Evolutionary conservation across 129 eudicot species (phyloP), one percentile per base, ranked within the genome.

Genomic region (Tagetes erecta): DNA sequence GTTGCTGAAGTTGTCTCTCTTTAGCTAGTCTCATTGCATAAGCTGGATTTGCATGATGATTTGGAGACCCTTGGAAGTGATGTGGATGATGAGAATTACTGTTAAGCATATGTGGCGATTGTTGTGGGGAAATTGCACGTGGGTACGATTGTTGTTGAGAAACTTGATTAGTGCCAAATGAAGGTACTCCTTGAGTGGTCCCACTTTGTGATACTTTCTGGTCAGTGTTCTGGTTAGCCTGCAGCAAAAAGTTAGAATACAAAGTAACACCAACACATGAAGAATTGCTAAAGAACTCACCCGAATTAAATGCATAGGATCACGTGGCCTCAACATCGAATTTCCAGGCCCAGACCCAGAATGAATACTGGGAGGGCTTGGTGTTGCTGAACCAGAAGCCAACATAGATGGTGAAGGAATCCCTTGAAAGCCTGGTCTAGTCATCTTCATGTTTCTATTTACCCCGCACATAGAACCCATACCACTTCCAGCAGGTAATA

Each of bases 391-490:
- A 68, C 86, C 89, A 62, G 92, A 59, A 34, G 85, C 67, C 73
- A 79, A 71, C 74, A 77, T 67, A 76, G 57, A 78, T 60, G 93
- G 70, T 4, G 97, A 78, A 13, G 87, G 68, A 53, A 80, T 47
- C 62, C 92, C 92, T 86, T 87, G 97, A 71, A 83, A 78, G 2
- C 87, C 89, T 65, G 96, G 96, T 76, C 93, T 88, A 14, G 85
- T 69, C 78, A 86, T 84, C 60, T 91, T 87, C 79, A 88, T 70
- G 73, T 73, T 84, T 80, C 97, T 77, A 72, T 80, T 91, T 76
- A 80, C 53, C 55, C 98, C 96, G 78, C 82, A 14, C 79, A 80
- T 76, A 47, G 71, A 64, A 39, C 94, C 88, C 85, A 83, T 74
- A 33, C 89, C 89, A 77, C 72, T 90, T 38, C 92, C 91, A 47